Conservation (phyloP, 2,329 filamentous ascomycete species). For the Penicillium sp. region DNA sequence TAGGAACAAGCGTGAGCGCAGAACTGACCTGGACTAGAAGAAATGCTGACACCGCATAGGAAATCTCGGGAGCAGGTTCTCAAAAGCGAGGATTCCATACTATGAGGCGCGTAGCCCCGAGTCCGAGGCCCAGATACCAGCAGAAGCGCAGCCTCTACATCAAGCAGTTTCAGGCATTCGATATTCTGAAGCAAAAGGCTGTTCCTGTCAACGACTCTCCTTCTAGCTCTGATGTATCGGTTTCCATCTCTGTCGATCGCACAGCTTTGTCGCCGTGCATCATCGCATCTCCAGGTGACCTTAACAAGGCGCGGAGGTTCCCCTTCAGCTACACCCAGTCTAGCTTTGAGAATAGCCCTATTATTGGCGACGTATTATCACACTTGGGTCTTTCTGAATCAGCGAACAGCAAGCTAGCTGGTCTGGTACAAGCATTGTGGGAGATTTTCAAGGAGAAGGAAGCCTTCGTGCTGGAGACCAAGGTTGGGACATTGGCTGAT, state of each 20-base stretch:
- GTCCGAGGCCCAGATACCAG: neutral
- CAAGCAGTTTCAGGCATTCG: constrained; percentile 49
- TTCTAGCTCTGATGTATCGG: constrained; percentile 43
- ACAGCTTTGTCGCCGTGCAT: constrained; percentile 59
- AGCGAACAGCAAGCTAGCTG: constrained; percentile 43
- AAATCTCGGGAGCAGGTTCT: constrained; percentile 17
- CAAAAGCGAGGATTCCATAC: constrained; percentile 53
- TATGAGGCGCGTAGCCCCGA: constrained; percentile 28
- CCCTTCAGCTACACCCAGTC: constrained; percentile 57
- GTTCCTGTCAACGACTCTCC: constrained; percentile 42
- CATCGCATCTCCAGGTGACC: constrained; percentile 52
- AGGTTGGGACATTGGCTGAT: constrained; percentile 40
- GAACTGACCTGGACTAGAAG: neutral
- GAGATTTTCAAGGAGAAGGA: constrained; percentile 60
- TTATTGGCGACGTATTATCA: constrained; percentile 38
- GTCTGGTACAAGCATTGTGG: constrained; percentile 52
- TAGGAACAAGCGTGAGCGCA: constrained; percentile 20
- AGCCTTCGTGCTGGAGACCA: constrained; percentile 56
- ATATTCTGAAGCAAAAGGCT: constrained; percentile 51
- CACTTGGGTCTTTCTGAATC: constrained; percentile 52
- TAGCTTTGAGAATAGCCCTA: constrained; percentile 41
- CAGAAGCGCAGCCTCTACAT: constrained; percentile 50
- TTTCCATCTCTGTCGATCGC: constrained; percentile 64
- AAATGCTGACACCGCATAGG: constrained; percentile 16
- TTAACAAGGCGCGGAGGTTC: constrained; percentile 49